Percentiles rank a stretch among this genome's conserved stretches.
phyloP scores from a whole-genome alignment of 2,329 filamentous ascomycete genomes.

The Cordyceps tenuipes region DNA sequence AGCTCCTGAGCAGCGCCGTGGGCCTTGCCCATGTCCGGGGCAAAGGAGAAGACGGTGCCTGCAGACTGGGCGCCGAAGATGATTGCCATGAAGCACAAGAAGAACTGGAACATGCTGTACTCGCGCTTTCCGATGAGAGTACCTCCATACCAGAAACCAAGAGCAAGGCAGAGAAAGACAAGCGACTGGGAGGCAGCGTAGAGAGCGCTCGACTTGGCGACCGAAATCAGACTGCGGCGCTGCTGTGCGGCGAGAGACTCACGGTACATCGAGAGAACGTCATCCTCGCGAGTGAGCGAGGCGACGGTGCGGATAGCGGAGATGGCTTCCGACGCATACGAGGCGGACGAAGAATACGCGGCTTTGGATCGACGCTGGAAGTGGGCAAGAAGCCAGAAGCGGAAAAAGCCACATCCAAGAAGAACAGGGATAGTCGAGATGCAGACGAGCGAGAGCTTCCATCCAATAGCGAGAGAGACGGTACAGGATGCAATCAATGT shows the following conservation, averaged over 20 bases:
- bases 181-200: slow-evolving; percentile 82
- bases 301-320: slow-evolving; percentile 91
- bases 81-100: slow-evolving; percentile 78
- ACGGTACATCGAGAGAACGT: slow-evolving; percentile 68
- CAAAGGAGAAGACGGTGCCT: slow-evolving; percentile 81
- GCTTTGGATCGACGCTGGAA: slow-evolving; percentile 73
- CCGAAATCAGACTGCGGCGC: slow-evolving; percentile 58
- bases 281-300: slow-evolving; percentile 75
- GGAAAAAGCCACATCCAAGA: slow-evolving; percentile 73
- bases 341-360: slow-evolving; percentile 72
- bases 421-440: slow-evolving; percentile 70
- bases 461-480: slow-evolving; percentile 66
- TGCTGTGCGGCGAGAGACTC: slow-evolving; percentile 58
- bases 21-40: slow-evolving; percentile 88
- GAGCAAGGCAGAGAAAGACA: slow-evolving; percentile 73
- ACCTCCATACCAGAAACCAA: slow-evolving; percentile 91
- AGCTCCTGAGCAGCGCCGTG: slow-evolving; percentile 74
- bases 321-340: slow-evolving; percentile 87
- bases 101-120: slow-evolving; percentile 80
- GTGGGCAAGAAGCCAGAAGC: slow-evolving; percentile 74
- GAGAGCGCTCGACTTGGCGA: slow-evolving; percentile 66
- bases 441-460: slow-evolving; percentile 82
- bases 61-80: slow-evolving; percentile 91
- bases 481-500: slow-evolving; percentile 69
- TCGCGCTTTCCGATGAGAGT: slow-evolving; percentile 62